phyloP scores from a whole-genome alignment of 73 alveolate species.

The Paramecium tetraurelia region DNA sequence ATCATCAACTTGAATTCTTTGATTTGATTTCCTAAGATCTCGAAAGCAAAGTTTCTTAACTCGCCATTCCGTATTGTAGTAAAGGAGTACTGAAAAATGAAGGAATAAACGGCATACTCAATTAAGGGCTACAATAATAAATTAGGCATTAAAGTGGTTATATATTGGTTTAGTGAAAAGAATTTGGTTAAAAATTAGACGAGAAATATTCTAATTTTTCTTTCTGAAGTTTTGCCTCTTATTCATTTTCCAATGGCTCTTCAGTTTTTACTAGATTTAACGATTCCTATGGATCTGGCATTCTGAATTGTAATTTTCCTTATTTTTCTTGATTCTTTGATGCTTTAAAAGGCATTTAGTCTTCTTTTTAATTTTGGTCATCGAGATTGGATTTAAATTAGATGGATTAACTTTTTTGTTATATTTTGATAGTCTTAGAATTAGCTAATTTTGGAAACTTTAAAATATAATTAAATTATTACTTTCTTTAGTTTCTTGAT shows the following conservation, averaged over 20 bases:
- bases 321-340: no score
- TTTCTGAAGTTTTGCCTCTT: background rate
- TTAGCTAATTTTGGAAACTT: background rate
- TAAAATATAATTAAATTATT: no score
- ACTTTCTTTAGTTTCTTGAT: background rate
- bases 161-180: background rate
- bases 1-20: background rate
- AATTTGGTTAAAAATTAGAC: background rate
- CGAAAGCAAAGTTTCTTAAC: background rate
- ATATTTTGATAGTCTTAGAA: background rate
- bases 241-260: background rate
- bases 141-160: background rate
- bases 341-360: no score
- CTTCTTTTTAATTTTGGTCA: background rate
- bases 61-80: background rate
- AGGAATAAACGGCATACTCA: background rate
- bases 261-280: background rate
- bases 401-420: background rate
- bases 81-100: background rate
- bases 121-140: slow-evolving; percentile 65
- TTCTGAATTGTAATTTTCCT: background rate
- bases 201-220: background rate
- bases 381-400: background rate
- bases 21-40: background rate
- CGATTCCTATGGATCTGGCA: background rate